Conservation (phyloP, 1,284 basidiomycete genomes). For the Moesziomyces globuligerus region DNA sequence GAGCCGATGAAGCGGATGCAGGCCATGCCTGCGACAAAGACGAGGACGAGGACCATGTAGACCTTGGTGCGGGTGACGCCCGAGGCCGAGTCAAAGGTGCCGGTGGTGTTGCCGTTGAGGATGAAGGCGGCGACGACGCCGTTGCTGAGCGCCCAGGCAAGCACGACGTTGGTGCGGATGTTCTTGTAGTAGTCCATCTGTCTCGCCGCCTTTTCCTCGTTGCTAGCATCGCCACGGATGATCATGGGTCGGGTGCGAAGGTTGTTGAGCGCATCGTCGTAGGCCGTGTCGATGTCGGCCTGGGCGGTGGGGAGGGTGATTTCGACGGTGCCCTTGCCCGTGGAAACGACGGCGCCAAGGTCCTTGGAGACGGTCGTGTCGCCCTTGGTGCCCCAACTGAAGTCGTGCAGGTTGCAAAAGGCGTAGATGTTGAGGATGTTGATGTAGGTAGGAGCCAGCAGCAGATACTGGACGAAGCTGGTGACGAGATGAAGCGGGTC, state of each 20-base stretch:
- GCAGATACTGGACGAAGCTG: slow-evolving; percentile 89
- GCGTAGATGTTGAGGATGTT: slow-evolving; percentile 74
- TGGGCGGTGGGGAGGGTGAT: slow-evolving; percentile 86
- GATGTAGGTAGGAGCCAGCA: slow-evolving; percentile 91
- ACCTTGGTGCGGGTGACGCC: slow-evolving; percentile 59
- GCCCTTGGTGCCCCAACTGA: slow-evolving; percentile 69
- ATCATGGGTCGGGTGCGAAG: slow-evolving; percentile 75
- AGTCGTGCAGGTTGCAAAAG: slow-evolving; percentile 59
- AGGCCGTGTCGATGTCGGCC: slow-evolving; percentile 86
- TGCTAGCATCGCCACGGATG: slow-evolving; percentile 61
- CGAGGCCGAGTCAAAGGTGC: slow-evolving; percentile 43
- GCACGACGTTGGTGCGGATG: slow-evolving; percentile 87
- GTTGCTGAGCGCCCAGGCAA: slow-evolving; percentile 86
- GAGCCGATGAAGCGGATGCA: slow-evolving; percentile 61
- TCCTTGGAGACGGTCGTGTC: slow-evolving; percentile 57
- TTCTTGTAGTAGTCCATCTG: slow-evolving; percentile 71
- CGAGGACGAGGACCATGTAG: slow-evolving; percentile 63
- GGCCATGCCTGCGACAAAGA: slow-evolving; percentile 62
- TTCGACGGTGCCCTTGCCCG: slow-evolving; percentile 74
- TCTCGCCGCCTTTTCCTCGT: slow-evolving; percentile 58
- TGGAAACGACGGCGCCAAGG: slow-evolving; percentile 63
- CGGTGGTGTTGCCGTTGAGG: slow-evolving; percentile 45
- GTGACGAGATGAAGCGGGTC: slow-evolving; percentile 93
- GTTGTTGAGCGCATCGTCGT: slow-evolving; percentile 87
- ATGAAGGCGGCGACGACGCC: slow-evolving; percentile 63